Conservation (phyloP, 192 early-diverging fungal genomes). For the Phycomyces blakesleeanus region DNA sequence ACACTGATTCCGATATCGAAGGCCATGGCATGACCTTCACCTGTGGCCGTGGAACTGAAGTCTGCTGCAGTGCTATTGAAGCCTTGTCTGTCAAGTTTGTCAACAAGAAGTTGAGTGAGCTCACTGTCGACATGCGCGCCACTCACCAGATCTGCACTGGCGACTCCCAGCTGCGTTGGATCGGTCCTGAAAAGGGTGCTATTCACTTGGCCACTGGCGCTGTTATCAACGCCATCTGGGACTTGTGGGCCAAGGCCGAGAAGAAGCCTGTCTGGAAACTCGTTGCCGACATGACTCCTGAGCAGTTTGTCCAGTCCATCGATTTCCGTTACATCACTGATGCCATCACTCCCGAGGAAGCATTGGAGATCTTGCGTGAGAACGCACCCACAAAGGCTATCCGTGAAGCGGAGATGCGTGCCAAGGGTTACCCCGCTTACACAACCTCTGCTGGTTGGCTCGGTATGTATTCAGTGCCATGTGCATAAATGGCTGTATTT, state of each 20-base stretch:
- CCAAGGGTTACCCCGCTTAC: constrained; percentile 39
- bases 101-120: constrained; percentile 19
- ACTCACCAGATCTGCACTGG: constrained; percentile 35
- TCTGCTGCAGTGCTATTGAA: constrained; percentile 33
- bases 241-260: constrained; percentile 41
- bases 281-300: constrained; percentile 39
- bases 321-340: constrained; percentile 46
- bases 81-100: constrained; percentile 34
- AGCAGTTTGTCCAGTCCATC: constrained; percentile 37
- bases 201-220: constrained; percentile 41
- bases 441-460: constrained; percentile 43
- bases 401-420: constrained; percentile 32
- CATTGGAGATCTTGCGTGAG: constrained; percentile 35
- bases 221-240: constrained; percentile 46
- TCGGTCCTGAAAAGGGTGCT: constrained; percentile 42
- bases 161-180: constrained; percentile 39
- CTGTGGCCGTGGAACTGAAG: constrained; percentile 35
- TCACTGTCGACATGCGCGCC: constrained; percentile 29
- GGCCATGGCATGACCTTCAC: constrained; percentile 41
- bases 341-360: constrained; percentile 39
- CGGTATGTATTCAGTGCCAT: constrained; percentile 20
- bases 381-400: constrained; percentile 36
- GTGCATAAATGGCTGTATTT: not conserved
- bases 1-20: constrained; percentile 25
- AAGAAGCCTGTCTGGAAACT: constrained; percentile 44